phyloP scores from a whole-genome alignment of 306 rosid species.

The Carpinus fangiana region DNA sequence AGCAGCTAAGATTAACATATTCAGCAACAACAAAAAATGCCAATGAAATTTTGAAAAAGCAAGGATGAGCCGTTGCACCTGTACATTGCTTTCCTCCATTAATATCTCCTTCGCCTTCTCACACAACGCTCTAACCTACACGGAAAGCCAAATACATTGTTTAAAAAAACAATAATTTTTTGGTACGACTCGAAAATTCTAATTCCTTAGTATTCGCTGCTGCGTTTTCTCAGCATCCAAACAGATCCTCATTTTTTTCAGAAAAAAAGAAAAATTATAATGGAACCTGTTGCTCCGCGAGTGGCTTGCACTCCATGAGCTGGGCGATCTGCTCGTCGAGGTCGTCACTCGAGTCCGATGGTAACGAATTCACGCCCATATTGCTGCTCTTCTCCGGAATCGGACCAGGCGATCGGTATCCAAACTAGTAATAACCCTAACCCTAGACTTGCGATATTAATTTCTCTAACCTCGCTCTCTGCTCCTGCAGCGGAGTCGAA shows the following conservation, averaged over 20 bases:
- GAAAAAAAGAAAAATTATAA: neutral
- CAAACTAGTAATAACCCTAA: constrained; percentile 38
- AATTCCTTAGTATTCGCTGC: neutral
- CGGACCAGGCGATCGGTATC: neutral
- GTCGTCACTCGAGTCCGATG: constrained; percentile 55
- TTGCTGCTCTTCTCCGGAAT: constrained; percentile 26
- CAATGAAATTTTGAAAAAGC: constrained; percentile 16
- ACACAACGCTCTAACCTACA: constrained; percentile 79
- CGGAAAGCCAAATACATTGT: constrained; percentile 30
- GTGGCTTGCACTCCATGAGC: constrained; percentile 99
- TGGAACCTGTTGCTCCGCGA: constrained; percentile 86
- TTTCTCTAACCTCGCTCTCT: constrained; percentile 12
- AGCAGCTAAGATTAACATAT: constrained; percentile 17
- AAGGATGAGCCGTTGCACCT: constrained; percentile 57
- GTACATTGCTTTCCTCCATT: constrained; percentile 97
- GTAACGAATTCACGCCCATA: constrained; percentile 74
- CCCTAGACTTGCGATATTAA: constrained; percentile 30
- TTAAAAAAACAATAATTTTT: constrained; percentile 2
- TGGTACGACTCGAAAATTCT: neutral
- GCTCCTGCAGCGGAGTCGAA: constrained; percentile 17
- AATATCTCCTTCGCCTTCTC: constrained; percentile 94
- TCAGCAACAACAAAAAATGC: constrained; percentile 17
- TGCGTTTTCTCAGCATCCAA: neutral
- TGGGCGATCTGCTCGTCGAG: constrained; percentile 98
- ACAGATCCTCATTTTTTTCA: constrained; percentile 18